Conservation (phyloP, 495 filamentous ascomycete species). For the Lentithecium fluviatile region DNA sequence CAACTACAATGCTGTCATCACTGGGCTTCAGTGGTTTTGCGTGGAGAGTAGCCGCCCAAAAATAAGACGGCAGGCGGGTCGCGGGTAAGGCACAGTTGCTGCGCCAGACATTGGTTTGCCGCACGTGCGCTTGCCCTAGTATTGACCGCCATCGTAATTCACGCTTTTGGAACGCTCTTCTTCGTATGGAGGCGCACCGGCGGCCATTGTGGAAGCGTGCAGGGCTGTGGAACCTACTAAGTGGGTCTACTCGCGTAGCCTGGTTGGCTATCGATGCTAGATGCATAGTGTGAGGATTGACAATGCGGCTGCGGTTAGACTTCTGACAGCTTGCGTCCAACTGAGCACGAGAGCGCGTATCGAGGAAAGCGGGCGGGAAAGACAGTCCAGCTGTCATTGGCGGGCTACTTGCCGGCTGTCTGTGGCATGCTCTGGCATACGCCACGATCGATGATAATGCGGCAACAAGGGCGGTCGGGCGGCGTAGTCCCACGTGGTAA, state of each 20-base stretch:
- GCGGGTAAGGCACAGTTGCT: not conserved
- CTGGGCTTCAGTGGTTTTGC: conserved; percentile 1
- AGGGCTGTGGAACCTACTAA: conserved; percentile 12
- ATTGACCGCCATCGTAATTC: not conserved
- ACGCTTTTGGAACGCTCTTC: conserved; percentile 2
- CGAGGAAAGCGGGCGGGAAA: conserved; percentile 5
- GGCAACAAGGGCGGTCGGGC: not conserved
- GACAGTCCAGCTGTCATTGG: conserved; percentile 6
- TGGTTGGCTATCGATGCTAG: conserved; percentile 13
- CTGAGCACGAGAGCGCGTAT: conserved; percentile 15
- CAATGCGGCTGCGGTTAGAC: conserved; percentile 14
- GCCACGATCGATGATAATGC: conserved; percentile 6
- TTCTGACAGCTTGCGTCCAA: not conserved
- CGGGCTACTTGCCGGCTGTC: conserved; percentile 1
- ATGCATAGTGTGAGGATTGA: conserved; percentile 6
- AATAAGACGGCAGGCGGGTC: not conserved
- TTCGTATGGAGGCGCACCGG: not conserved
- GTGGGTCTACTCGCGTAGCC: conserved; percentile 7
- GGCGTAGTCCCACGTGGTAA: conserved; percentile 22
- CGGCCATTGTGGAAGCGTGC: conserved; percentile 5
- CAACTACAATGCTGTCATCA: conserved; percentile 21
- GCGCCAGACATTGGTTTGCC: conserved; percentile 1
- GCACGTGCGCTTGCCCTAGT: conserved; percentile 2
- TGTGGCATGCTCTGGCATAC: no score
- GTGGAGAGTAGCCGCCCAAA: not conserved